Conservation (phyloP, 768 basidiomycete species). For the Boletus fagicola region DNA sequence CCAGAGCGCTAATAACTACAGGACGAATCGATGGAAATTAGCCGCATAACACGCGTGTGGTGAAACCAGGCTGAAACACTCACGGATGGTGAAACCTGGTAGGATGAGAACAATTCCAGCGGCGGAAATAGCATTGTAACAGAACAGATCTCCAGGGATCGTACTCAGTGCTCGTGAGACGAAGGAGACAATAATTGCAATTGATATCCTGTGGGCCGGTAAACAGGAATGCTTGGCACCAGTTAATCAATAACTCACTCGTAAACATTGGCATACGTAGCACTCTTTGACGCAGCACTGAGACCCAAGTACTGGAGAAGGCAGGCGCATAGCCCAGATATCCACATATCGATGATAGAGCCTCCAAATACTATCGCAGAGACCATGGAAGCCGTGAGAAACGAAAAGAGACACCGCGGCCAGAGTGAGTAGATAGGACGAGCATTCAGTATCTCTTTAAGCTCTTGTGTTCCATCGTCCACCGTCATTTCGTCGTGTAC, state of each 20-base stretch:
- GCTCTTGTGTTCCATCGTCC: slow-evolving; percentile 63
- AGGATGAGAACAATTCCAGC: slow-evolving; percentile 89
- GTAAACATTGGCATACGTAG: slow-evolving; percentile 93
- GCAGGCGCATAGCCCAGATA: slow-evolving; percentile 67
- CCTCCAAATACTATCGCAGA: slow-evolving; percentile 83
- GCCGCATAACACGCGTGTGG: slow-evolving; percentile 52
- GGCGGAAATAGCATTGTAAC: slow-evolving; percentile 87
- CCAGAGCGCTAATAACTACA: slow-evolving; percentile 72
- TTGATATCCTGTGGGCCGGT: slow-evolving; percentile 60
- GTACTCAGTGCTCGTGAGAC: slow-evolving; percentile 75
- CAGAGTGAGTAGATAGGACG: slow-evolving; percentile 68
- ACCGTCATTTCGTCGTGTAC: slow-evolving; percentile 79
- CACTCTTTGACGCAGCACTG: slow-evolving; percentile 78
- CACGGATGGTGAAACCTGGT: slow-evolving; percentile 81
- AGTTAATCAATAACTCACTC: slow-evolving; percentile 56
- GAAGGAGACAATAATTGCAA: slow-evolving; percentile 82
- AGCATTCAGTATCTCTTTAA: slow-evolving; percentile 61
- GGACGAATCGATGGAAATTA: slow-evolving; percentile 1
- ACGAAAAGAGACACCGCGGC: slow-evolving; percentile 70
- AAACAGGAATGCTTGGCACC: not conserved
- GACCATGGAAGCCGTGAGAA: slow-evolving; percentile 75
- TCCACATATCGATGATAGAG: slow-evolving; percentile 79
- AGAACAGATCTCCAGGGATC: slow-evolving; percentile 73
- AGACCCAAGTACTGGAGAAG: slow-evolving; percentile 78
- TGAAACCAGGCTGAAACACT: slow-evolving; percentile 59